Base-by-base conservation (phyloP, 192 early-diverging fungal genomes). In the Lunasporangiospora selenospora region DNA sequence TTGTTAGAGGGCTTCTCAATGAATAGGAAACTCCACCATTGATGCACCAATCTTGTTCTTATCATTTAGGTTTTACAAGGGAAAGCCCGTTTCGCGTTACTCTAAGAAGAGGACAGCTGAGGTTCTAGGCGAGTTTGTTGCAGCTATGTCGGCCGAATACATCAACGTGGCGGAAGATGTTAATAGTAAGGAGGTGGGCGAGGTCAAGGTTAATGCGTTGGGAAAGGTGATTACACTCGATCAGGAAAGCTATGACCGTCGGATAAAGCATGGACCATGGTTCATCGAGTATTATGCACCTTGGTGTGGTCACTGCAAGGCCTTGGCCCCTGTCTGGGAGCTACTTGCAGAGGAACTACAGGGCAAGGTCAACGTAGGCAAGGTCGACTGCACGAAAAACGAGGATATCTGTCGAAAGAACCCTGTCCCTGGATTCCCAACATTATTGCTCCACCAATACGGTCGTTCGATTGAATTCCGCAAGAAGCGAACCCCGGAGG, bases 211-310 rank as follows among this genome's bases (percentile, higher is more conserved):
- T 62, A 91, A 91, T 63, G 55, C 62, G 27, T 31, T 77, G 4
- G 89, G 89, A 64, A 78, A 76, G 47, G 80, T 84, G 6, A 65
- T 88, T 6, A 57, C 43, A 23, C 75, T 91, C 46, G 84, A 80
- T 32, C 30, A 51, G 7, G 79, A 75, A 51, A 86, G 78, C 67
- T 89, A 83, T 76, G 77, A 75, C 16, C 62, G 80, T 43, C 61
- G 75, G 65, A 88, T 82, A 2, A 66, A 75, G 4, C 75, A 67
- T 18, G 88, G 87, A 4, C 89, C 89, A 23, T 96, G 94, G 94
- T 93, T 96, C 56, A 57, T 96, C 46, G 84, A 93, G 71, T 95
- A 95, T 78, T 93, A 90, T 77, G 92, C 94, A 26, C 94, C 94
- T 11, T 95, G 92, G 92, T 95, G 93, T 62, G 73, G 81, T 19